Evolutionary conservation across 2,329 filamentous ascomycete genomes (phyloP), one percentile per base, ranked within the genome.

Genomic region (Aotearoamyces nothofagi): DNA sequence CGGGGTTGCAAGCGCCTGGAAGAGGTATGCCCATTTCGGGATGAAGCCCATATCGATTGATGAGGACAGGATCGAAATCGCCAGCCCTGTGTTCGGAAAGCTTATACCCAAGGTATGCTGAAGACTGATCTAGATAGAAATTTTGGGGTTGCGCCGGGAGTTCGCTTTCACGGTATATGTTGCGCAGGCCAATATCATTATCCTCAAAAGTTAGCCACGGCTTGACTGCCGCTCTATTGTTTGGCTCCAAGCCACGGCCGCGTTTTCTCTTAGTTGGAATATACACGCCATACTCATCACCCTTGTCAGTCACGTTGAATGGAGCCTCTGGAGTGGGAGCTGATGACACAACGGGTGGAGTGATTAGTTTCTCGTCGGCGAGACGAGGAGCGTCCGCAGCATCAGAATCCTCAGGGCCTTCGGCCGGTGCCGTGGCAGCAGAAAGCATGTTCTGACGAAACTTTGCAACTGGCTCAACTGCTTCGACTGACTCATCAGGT

Each of bases 201-300:
- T 39, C 30, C 8, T 49, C 44, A 24, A 44, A 49, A 5, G 24
- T 31, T 24, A 45, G 32, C 26, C 34, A 38, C 8, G 38, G 33
- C 11, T 39, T 33, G n/a, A 34, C 30, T 7, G 41, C 37, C 14
- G 42, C 34, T 26, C 43, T 34, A 27, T 46, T 45, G 11, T 39
- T 34, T 9, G 43, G 42, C 14, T 33, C 32, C 12, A 39, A 37
- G 14, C 39, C 38, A 24, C 42, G 40, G 17, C 39, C 38, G 7
- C 39, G 39, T 14, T 32, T 38, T 9, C 34, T 34, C 24, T 42
- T 40, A 14, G 40, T 44, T 5, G 45, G 43, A 9, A 47, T 34
- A 15, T 35, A 37, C n/a, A 44, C 39, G 17, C 45, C 45, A 29
- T 39, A 43, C 23, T 43, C 37, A 29, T 50, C 47, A 9, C 37